Conservation (phyloP, 23 red algal species). For the Porphyridium purpureum region DNA sequence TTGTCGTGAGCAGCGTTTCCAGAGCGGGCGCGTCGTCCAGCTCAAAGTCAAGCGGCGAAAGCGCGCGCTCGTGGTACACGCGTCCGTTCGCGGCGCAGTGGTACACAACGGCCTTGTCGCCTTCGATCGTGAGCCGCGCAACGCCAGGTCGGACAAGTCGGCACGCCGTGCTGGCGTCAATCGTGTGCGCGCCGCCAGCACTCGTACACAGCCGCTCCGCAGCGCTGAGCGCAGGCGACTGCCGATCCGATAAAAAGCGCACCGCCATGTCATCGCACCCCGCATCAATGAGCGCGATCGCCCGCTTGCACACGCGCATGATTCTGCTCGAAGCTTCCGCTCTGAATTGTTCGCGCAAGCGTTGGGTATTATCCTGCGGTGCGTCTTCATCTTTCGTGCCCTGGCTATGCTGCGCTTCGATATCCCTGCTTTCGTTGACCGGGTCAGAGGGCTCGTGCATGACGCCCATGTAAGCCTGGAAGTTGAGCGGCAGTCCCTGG, state of each 20-base stretch:
- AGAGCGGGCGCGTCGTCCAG: too few species aligned
- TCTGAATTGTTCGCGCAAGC: slow-evolving; percentile 8
- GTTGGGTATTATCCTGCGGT: not conserved
- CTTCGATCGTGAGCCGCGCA: slow-evolving; percentile 19
- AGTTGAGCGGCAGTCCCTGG: slow-evolving; percentile 13
- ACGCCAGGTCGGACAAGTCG: slow-evolving; percentile 4
- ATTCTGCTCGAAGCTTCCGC: slow-evolving; percentile 1
- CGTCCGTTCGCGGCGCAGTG: too few species aligned
- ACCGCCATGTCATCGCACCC: slow-evolving; percentile 13
- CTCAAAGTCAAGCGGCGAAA: too few species aligned
- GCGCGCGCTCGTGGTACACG: too few species aligned
- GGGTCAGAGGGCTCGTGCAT: not conserved
- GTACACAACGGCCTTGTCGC: not conserved
- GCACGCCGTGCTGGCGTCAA: not conserved
- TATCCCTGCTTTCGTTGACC: not conserved
- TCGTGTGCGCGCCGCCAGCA: not conserved
- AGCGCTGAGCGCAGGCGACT: slow-evolving; percentile 10
- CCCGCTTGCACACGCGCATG: slow-evolving; percentile 7
- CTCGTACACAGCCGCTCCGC: not conserved
- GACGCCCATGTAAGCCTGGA: slow-evolving; percentile 23
- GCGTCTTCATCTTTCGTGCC: not conserved
- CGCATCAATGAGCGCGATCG: slow-evolving; percentile 19
- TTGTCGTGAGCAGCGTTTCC: too few species aligned
- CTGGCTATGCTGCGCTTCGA: not conserved
- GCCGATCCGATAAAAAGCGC: slow-evolving; percentile 20